A percentile compares a stretch with the other conserved stretches of the same genome.
Conservation (phyloP, 208 protist species). For the Wallacemonas sp. region DNA sequence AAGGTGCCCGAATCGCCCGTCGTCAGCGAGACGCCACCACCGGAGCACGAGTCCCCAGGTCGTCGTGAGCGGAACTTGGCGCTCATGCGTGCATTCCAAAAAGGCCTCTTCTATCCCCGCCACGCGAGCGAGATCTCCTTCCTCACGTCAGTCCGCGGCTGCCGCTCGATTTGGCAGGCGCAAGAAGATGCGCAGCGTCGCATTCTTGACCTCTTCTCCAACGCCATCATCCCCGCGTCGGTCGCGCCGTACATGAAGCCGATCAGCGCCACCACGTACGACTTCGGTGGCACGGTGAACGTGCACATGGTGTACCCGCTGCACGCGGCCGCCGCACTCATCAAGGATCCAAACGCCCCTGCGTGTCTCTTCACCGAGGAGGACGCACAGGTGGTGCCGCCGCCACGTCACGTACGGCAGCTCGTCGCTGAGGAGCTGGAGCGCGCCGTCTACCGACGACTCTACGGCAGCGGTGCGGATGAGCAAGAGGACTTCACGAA, state of each 20-base stretch:
- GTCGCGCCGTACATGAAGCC: slow-evolving; percentile 49
- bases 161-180: slow-evolving; percentile 27
- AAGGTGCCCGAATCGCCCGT: too few relatives aligned
- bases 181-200: slow-evolving; percentile 27
- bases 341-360: neutral
- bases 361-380: too few relatives aligned
- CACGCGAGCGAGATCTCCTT: slow-evolving; percentile 30
- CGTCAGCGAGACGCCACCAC: too few relatives aligned
- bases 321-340: slow-evolving; percentile 2
- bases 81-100: slow-evolving; percentile 16
- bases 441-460: slow-evolving; percentile 17
- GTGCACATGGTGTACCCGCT: slow-evolving; percentile 31
- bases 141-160: slow-evolving; percentile 36
- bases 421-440: slow-evolving; percentile 26
- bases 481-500: neutral
- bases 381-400: slow-evolving; percentile 37
- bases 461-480: slow-evolving; percentile 3
- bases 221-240: slow-evolving; percentile 38
- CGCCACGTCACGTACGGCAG: slow-evolving; percentile 32
- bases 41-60: neutral
- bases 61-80: slow-evolving; percentile 6
- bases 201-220: slow-evolving; percentile 37
- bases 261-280: slow-evolving; percentile 34
- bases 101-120: slow-evolving; percentile 21
- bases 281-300: slow-evolving; percentile 47